phyloP scores from a whole-genome alignment of 129 eudicot genomes.

The Pittosporum tobira region DNA sequence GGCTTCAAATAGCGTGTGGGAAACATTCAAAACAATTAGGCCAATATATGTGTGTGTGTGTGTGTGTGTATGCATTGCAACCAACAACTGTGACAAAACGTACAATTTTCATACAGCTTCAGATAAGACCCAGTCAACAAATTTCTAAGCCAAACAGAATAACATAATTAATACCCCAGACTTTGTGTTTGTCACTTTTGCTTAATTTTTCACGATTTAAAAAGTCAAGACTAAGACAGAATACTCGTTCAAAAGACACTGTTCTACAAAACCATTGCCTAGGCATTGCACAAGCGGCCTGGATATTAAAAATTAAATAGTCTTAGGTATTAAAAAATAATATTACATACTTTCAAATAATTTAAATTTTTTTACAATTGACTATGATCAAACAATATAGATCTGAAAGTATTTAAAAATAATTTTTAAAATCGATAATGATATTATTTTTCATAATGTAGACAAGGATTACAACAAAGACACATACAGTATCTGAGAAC shows the following conservation, averaged over 20 bases:
- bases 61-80: conserved; percentile 16
- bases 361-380: no score
- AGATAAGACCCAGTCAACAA: conserved; percentile 8
- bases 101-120: neutral
- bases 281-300: no score
- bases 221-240: neutral
- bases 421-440: no score
- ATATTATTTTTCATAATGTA: no score
- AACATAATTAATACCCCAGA: neutral
- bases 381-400: no score
- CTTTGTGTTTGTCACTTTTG: neutral
- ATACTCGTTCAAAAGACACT: neutral
- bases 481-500: no score
- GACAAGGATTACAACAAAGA: no score
- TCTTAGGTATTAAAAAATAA: no score
- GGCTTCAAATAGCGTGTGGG: conserved; percentile 31
- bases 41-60: conserved; percentile 7
- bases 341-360: no score
- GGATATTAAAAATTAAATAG: no score
- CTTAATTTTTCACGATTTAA: neutral
- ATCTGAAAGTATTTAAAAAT: no score
- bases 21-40: conserved; percentile 29
- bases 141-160: neutral
- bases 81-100: conserved; percentile 26
- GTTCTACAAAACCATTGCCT: no score